phyloP scores from a whole-genome alignment of 192 early-diverging fungal species.

The Thamnidium elegans region DNA sequence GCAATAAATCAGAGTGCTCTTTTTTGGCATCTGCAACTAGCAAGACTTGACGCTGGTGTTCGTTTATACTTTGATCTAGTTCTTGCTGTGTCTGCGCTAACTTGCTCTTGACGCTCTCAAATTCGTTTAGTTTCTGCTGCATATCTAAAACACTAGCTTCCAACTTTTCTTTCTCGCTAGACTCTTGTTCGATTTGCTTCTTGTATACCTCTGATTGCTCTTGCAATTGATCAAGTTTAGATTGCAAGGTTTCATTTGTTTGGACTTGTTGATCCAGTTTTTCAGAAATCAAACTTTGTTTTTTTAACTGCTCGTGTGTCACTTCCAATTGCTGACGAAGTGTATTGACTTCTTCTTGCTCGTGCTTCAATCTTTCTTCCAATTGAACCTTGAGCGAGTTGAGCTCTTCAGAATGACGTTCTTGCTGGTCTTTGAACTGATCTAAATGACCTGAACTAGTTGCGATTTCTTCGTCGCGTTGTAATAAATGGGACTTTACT shows the following conservation, averaged over 20 bases:
- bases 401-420: neutral
- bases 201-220: neutral
- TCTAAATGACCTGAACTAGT: neutral
- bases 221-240: neutral
- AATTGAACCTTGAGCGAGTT: neutral
- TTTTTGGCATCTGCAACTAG: too few relatives aligned
- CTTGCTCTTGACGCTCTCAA: neutral
- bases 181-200: neutral
- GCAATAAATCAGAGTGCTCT: too few relatives aligned
- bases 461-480: neutral
- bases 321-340: neutral
- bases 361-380: neutral
- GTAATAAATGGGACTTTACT: neutral
- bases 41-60: neutral
- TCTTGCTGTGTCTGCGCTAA: neutral
- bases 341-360: neutral
- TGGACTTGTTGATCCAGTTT: slow-evolving; percentile 6
- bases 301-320: neutral
- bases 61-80: neutral
- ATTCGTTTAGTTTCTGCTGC: neutral
- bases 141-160: neutral
- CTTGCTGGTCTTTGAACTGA: slow-evolving; percentile 4
- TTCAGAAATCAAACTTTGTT: neutral
- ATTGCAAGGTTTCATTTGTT: neutral
- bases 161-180: neutral